Base-by-base conservation (phyloP, 805 yeast species). In the Kazachstania viticola region DNA sequence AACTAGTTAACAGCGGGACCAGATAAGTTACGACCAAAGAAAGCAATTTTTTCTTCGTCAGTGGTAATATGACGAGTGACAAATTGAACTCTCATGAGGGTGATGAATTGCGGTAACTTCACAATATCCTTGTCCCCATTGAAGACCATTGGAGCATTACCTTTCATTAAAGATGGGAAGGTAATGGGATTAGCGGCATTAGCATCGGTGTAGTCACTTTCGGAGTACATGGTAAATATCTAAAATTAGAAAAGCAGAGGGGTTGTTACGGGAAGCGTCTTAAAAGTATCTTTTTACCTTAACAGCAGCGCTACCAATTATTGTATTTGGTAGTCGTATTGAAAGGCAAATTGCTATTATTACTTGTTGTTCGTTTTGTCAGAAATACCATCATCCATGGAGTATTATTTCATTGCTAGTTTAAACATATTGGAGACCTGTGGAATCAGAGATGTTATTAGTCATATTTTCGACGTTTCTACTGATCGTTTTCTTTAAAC, bases 1-100 rank as follows among this genome's bases (percentile, higher is more conserved):
- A 27, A 27, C 29, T 22, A 27, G 13, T 9, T 6, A 27, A 14
- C 22, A 27, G 29, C 22, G 7, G 29, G 29, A 12, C 29, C 29
- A 17, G 29, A 9, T 14, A 27, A 22, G 21, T 17, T 17, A 17
- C 29, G 29, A 16, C 29, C 29, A 17, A 27, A 27, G 14, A 27
- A 27, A n/a, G 29, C 29, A n/a, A 27, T 27, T 22, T 17, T 27
- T 9, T 27, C 29, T 7, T 13, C 14, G 12, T 27, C 29, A 17
- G 13, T 9, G 21, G 7, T 12, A 17, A 27, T 7, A 12, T 16
- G 21, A 27, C 29, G 29, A 17, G 29, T 27, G 5, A 27, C 7
- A 14, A 27, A 27, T 17, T 27, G 29, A 9, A 27, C 21, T n/a
- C 17, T 15, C 29, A 27, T 27, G n/a, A 17, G 16, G 13, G 29